Percentiles rank a stretch among this genome's conserved stretches.
Conservation (phyloP, 371 early-diverging fungal genomes). For the Mucor piriformis region DNA sequence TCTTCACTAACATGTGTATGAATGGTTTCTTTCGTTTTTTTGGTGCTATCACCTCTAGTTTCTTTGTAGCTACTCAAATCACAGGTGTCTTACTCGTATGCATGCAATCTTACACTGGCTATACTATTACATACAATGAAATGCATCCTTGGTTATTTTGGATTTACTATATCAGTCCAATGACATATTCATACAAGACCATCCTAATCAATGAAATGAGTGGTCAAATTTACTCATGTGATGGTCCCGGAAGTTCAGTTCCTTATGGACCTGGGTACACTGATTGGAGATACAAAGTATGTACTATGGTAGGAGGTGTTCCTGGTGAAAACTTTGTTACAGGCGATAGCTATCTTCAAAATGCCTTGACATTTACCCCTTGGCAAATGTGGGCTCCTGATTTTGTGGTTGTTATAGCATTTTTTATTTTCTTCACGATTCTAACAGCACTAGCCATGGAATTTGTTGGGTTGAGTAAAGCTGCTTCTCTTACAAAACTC, state of each 20-base stretch:
- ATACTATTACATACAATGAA: conserved; percentile 60
- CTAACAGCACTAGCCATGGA: conserved; percentile 53
- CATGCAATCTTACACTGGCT: conserved; percentile 64
- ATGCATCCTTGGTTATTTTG: conserved; percentile 77
- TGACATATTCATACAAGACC: conserved; percentile 71
- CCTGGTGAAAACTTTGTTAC: conserved; percentile 54
- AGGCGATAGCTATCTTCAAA: conserved; percentile 69
- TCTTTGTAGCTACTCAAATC: conserved; percentile 57
- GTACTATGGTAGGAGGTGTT: conserved; percentile 61
- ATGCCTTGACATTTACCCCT: conserved; percentile 47
- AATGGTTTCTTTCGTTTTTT: conserved; percentile 44
- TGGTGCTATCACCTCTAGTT: conserved; percentile 55
- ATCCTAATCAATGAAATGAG: conserved; percentile 75
- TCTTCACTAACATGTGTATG: conserved; percentile 53
- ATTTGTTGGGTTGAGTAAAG: conserved; percentile 41
- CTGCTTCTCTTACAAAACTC: conserved; percentile 52
- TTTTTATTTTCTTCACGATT: conserved; percentile 53
- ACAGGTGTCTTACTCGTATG: conserved; percentile 62
- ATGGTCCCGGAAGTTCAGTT: conserved; percentile 40
- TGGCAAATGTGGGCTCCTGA: conserved; percentile 40
- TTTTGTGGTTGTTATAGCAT: conserved; percentile 34
- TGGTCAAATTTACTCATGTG: conserved; percentile 59
- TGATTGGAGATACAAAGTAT: conserved; percentile 60
- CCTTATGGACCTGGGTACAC: conserved; percentile 62
- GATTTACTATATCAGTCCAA: conserved; percentile 77